phyloP scores from a whole-genome alignment of 305 asterid species.

The Fraxinus paxiana region DNA sequence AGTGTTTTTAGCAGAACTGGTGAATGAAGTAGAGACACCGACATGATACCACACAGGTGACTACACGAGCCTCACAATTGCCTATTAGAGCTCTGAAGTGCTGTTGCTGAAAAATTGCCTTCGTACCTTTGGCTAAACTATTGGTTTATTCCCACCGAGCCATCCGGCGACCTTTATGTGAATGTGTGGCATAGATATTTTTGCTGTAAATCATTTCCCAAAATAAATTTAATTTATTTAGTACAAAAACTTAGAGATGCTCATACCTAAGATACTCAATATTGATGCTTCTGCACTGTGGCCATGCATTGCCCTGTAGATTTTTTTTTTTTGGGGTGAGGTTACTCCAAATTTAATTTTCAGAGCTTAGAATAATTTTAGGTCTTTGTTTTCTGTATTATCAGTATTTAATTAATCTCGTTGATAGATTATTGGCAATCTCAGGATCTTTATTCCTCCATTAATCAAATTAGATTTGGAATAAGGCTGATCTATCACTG shows the following conservation, averaged over 20 bases:
- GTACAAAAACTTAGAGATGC: not conserved
- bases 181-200: not conserved
- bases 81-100: not conserved
- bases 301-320: not conserved
- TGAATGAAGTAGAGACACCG: not conserved
- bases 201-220: not conserved
- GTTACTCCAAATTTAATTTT: not conserved
- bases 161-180: not conserved
- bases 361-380: slow-evolving; percentile 1
- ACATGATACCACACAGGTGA: not conserved
- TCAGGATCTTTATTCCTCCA: slow-evolving; percentile 13
- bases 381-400: not conserved
- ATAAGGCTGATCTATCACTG: not conserved
- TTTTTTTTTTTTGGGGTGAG: not conserved
- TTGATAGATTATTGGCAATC: slow-evolving; percentile 1
- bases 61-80: not conserved
- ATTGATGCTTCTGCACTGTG: not conserved
- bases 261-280: not conserved
- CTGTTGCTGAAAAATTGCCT: not conserved
- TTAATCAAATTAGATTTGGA: slow-evolving; percentile 1
- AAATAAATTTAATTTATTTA: not conserved
- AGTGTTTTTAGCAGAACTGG: not conserved
- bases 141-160: not conserved
- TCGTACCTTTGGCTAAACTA: not conserved
- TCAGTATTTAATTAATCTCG: slow-evolving; percentile 11